These are phyloP conservation scores for Annulohypoxylon moriforme DNA, from an alignment of 495 filamentous ascomycete species.

Conservation along the genomic window DNA sequence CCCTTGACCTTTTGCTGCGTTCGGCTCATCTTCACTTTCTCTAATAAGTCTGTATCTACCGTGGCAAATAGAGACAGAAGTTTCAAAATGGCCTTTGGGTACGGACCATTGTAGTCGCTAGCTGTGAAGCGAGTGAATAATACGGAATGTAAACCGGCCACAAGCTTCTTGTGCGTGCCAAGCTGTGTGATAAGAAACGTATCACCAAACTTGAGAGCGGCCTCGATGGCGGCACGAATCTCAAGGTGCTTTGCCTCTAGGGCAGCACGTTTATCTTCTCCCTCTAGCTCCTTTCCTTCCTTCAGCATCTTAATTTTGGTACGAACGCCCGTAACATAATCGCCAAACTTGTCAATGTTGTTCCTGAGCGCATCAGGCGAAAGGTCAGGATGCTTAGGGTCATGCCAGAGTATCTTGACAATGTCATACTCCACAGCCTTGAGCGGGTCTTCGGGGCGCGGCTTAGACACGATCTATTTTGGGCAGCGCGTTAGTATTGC, in stretches of 20 bases:
- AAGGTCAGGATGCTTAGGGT: constrained; percentile 63
- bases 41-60: constrained; percentile 39
- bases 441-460: constrained; percentile 54
- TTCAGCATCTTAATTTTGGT: constrained; percentile 68
- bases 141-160: constrained; percentile 68
- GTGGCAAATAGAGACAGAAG: constrained; percentile 70
- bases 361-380: constrained; percentile 73
- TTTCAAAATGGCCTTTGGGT: constrained; percentile 73
- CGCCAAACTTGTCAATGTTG: constrained; percentile 63
- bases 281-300: constrained; percentile 63
- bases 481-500: constrained; percentile 60
- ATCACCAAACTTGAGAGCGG: constrained; percentile 49
- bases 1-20: constrained; percentile 71
- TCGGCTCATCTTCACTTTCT: constrained; percentile 75
- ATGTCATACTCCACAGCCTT: constrained; percentile 71
- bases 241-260: constrained; percentile 32
- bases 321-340: constrained; percentile 63
- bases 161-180: constrained; percentile 53
- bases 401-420: constrained; percentile 72
- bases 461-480: constrained; percentile 52
- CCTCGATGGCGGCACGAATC: constrained; percentile 48
- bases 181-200: constrained; percentile 22
- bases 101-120: constrained; percentile 70
- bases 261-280: constrained; percentile 55
- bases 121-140: constrained; percentile 73